Evolutionary conservation across 2,329 filamentous ascomycete genomes (phyloP).

Genomic region (Dissoconium aciculare): DNA sequence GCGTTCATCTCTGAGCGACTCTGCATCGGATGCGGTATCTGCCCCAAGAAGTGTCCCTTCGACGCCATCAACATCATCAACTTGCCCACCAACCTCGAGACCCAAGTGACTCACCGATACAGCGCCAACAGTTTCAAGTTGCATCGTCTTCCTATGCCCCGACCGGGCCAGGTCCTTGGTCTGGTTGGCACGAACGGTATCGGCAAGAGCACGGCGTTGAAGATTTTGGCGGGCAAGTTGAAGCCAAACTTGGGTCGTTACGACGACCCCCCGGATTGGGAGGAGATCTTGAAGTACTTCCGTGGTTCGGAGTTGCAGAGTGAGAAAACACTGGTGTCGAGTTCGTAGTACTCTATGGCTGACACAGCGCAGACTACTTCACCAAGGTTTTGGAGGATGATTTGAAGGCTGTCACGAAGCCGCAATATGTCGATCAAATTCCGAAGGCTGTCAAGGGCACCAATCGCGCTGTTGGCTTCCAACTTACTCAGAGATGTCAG

Average conservation of each 20-base stretch:
- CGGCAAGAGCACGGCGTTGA: slow-evolving; percentile 97
- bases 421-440: slow-evolving; percentile 97
- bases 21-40: slow-evolving; percentile 98
- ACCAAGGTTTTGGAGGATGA: slow-evolving; percentile 96
- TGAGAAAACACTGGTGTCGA: slow-evolving; percentile 30
- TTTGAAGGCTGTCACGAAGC: slow-evolving; percentile 95
- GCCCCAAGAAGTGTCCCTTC: slow-evolving; percentile 98
- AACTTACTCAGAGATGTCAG: slow-evolving; percentile 62
- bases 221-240: slow-evolving; percentile 95
- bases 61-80: slow-evolving; percentile 99
- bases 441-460: slow-evolving; percentile 76
- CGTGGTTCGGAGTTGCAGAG: slow-evolving; percentile 94
- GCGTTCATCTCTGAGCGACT: slow-evolving; percentile 95
- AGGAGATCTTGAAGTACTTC: slow-evolving; percentile 97
- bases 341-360: slow-evolving; percentile 12
- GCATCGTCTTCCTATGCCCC: slow-evolving; percentile 87
- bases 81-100: slow-evolving; percentile 96
- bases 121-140: slow-evolving; percentile 99
- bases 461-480: slow-evolving; percentile 56
- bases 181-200: slow-evolving; percentile 99
- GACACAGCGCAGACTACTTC: slow-evolving; percentile 62
- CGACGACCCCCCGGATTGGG: slow-evolving; percentile 96
- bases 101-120: slow-evolving; percentile 94
- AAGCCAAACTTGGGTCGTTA: slow-evolving; percentile 94
- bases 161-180: slow-evolving; percentile 87